These are phyloP conservation scores for Xylariaceae sp. DNA, from an alignment of 2,329 filamentous ascomycete species.

Conservation along the genomic window DNA sequence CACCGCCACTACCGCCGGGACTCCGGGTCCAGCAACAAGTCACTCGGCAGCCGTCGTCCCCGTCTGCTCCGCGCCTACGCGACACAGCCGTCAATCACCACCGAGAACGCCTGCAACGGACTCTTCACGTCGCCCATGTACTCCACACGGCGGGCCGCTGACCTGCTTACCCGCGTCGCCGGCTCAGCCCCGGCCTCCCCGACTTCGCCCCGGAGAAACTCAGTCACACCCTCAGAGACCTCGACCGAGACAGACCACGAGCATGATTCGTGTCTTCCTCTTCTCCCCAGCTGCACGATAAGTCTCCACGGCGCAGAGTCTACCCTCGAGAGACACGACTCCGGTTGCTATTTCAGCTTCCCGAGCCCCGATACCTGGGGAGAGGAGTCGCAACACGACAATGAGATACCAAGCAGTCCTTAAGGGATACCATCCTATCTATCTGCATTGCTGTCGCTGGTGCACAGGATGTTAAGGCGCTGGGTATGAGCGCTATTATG, in stretches of 20 bases:
- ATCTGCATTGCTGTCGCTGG: not conserved
- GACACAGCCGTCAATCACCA: constrained; percentile 54
- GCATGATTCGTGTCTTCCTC: constrained; percentile 23
- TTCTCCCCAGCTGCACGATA: not conserved
- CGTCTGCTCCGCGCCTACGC: constrained; percentile 50
- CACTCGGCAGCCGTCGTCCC: constrained; percentile 41
- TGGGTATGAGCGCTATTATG: not conserved
- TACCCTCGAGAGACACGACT: constrained; percentile 27
- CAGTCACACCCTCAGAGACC: constrained; percentile 32
- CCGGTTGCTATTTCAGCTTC: constrained; percentile 65
- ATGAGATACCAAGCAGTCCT: constrained; percentile 31
- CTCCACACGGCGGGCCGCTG: constrained; percentile 47
- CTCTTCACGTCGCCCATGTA: constrained; percentile 42
- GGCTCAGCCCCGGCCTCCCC: constrained; percentile 41
- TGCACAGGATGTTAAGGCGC: not conserved
- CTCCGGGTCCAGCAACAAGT: constrained; percentile 37
- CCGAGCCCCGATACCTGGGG: constrained; percentile 67
- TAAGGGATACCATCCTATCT: constrained; percentile 5
- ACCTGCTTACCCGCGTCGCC: constrained; percentile 51
- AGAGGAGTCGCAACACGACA: constrained; percentile 37
- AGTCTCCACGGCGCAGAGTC: constrained; percentile 2
- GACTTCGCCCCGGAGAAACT: constrained; percentile 36
- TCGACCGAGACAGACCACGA: constrained; percentile 23
- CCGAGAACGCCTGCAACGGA: constrained; percentile 48
- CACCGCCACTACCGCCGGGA: constrained; percentile 35